A percentile compares a stretch with the other conserved stretches of the same genome.
These are phyloP conservation scores for bread wheat (Triticum aestivum) DNA, from an alignment of 176 grass and related monocot genomes.

Conservation along the genomic window IWGSC_CS_RefSeq_v2.1 NC_057809.1:540138141-540138640, in stretches of 20 bases:
- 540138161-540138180: slow-evolving; percentile 4
- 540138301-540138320: slow-evolving; percentile 32
- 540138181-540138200: slow-evolving; percentile 18
- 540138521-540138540: no score
- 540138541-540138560: no score
- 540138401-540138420: not conserved
- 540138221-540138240: slow-evolving; percentile 23
- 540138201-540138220: not conserved
- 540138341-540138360: not conserved
- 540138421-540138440: no score
- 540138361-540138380: not conserved
- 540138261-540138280: slow-evolving; percentile 4
- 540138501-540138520: no score
- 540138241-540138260: slow-evolving; percentile 51
- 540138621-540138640: no score
- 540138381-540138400: not conserved
- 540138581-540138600: no score
- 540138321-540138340: slow-evolving; percentile 7
- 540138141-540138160: not conserved
- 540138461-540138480: no score
- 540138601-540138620: no score
- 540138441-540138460: no score
- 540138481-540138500: no score
- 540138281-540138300: slow-evolving; percentile 33
- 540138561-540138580: no score